Percentiles rank a stretch among this genome's conserved stretches.
These are phyloP conservation scores for Pestalotiopsis sp. DNA, from an alignment of 2,329 filamentous ascomycete species.

Conservation along the genomic window DNA sequence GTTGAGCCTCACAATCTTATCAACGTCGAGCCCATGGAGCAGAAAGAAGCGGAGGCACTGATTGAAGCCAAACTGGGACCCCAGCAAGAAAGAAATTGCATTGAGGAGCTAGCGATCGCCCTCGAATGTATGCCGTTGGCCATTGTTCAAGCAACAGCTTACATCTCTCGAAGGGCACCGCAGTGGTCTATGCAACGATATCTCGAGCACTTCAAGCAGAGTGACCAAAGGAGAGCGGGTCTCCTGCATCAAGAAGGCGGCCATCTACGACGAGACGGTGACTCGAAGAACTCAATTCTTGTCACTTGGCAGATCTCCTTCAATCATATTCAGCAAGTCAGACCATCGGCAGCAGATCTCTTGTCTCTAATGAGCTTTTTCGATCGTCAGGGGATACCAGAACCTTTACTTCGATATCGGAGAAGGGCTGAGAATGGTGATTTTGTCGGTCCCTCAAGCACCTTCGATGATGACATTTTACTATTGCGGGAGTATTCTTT, in stretches of 20 bases:
- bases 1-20: conserved; percentile 21
- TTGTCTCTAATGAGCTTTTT: not conserved
- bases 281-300: conserved; percentile 31
- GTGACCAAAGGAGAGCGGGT: conserved; percentile 20
- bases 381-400: not conserved
- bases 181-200: conserved; percentile 38
- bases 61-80: conserved; percentile 29
- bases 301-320: not conserved
- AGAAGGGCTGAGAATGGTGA: not conserved
- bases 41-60: conserved; percentile 28
- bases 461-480: conserved; percentile 35
- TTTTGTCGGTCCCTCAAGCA: conserved; percentile 2
- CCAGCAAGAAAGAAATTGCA: conserved; percentile 17
- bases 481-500: conserved; percentile 39
- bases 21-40: conserved; percentile 29
- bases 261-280: conserved; percentile 34
- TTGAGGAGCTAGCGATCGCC: conserved; percentile 24
- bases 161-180: conserved; percentile 29
- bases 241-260: conserved; percentile 28
- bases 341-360: conserved; percentile 14
- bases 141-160: conserved; percentile 31
- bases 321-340: conserved; percentile 31
- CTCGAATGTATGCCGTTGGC: conserved; percentile 28
- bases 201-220: conserved; percentile 36
- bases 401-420: not conserved